Evolutionary conservation across 805 yeast species (phyloP), one percentile per base, ranked within the genome.

Genomic region (Yarrowia bubula): DNA sequence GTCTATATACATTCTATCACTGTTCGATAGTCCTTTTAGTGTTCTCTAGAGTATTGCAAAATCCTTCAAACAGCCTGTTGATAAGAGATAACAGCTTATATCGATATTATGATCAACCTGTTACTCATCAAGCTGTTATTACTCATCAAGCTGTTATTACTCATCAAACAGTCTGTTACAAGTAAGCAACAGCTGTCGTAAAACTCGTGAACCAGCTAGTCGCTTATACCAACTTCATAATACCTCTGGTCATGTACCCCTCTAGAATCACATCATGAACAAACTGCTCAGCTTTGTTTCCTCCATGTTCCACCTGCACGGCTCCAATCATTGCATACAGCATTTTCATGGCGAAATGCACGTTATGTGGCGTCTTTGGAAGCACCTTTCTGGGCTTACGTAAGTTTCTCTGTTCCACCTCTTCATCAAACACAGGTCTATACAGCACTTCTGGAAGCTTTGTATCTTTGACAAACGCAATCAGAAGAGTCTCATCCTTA

Each of bases 181-280:
- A 22, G 28, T 22, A 5, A 22, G 3, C 3, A 22, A 22, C 3
- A 22, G 28, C 28, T 22, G 28, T 22, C 28, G 28, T 22, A 22
- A 22, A 22, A 22, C 28, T 22, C 28, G 4, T 22, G 28, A 22
- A 22, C 28, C 28, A 3, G 28, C 28, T 22, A 3, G 28, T 22
- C 28, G 28, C 5, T 22, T 31, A 58, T 1, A 43, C 46, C 43
- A 43, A 43, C 3, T 13, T 48, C 55, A 48, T 8, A 22, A 58
- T 15, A 1, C 64, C 64, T 1, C 22, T 18, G 2, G 51, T 58
- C 51, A 44, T 58, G 35, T 58, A 58, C 4, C 64, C 64, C 35
- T 58, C 64, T 8, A 58, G 11, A 13, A 58, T 18, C 7, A 58
- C 64, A 3, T 42, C 51, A n/a, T 58, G 50, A 9, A 58, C 51